Conservation (phyloP, 192 early-diverging fungal genomes). For the Coemansia reversa region DNA sequence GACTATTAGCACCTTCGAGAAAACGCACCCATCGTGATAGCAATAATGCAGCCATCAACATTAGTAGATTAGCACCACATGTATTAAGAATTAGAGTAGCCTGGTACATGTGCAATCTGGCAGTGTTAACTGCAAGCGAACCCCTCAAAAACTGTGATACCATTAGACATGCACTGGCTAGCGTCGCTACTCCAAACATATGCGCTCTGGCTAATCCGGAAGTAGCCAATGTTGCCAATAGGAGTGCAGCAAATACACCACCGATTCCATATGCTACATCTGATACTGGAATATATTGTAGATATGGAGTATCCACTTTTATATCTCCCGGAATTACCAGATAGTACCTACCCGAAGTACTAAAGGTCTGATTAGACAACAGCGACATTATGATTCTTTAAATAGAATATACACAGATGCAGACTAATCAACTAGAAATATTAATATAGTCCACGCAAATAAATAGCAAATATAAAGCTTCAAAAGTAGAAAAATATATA, state of each 20-base stretch:
- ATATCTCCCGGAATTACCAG: neutral
- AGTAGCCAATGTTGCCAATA: constrained; percentile 5
- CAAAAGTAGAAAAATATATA: too few species aligned
- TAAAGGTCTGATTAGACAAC: constrained; percentile 9
- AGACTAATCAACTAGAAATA: neutral
- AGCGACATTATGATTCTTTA: constrained; percentile 3
- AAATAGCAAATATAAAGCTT: too few species aligned
- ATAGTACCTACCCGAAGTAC: constrained; percentile 7
- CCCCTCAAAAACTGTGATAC: constrained; percentile 35
- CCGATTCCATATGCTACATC: constrained; percentile 33
- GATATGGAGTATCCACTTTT: constrained; percentile 21
- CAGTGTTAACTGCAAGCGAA: constrained; percentile 1
- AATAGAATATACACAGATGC: neutral
- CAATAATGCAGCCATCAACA: constrained; percentile 9
- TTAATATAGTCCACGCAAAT: too few species aligned
- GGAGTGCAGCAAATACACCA: constrained; percentile 29
- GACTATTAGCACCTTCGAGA: constrained; percentile 2
- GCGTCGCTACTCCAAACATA: constrained; percentile 3
- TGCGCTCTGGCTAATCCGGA: constrained; percentile 3
- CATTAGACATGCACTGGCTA: constrained; percentile 14
- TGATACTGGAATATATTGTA: constrained; percentile 23
- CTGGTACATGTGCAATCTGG: constrained; percentile 16
- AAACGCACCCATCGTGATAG: constrained; percentile 21
- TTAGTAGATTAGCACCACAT: constrained; percentile 16
- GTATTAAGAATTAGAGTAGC: constrained; percentile 22